Base-by-base conservation (phyloP, 2,329 filamentous ascomycete species). In the Hypoxylon sp. region DNA sequence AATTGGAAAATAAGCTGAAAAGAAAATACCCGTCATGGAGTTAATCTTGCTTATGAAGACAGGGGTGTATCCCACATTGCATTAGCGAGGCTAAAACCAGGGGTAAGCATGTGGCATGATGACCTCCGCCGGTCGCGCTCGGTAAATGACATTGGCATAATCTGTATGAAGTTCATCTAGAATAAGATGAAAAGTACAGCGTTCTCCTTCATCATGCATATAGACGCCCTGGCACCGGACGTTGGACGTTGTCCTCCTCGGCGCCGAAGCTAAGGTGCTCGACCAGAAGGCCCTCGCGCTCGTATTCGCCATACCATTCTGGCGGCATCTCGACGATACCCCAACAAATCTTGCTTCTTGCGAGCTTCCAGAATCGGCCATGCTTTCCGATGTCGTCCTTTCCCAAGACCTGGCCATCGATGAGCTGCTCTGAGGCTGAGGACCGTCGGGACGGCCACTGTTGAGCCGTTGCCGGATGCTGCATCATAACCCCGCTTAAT, bases 211-310 rank as follows among this genome's bases (percentile, higher is more conserved):
- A 20, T 58, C 37, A 68, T 18, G 64, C 65, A 46, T 68, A 65
- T 20, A 26, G 43, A 7, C 50, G 40, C 17, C 62, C 64, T 20
- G 35, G 26, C 33, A 55, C 55, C 15, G 65, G 64, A 0, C 54
- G 17, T 37, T 21, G 20, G 8, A 64, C 62, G 11, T 51, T 41
- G 27, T 66, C 65, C 11, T 63, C 58, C 40, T 60, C 43, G 8
- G 62, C 62, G 9, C 64, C 65, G 23, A 67, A 67, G 18, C 62
- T 55, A 17, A 67, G 58, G 35, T 65, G 64, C 29, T 42, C 64
- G 2, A 64, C 59, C 9, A 18, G 17, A n/a, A 27, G 48, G 10
- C 45, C 55, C 3, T 50, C 58, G 21, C 21, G 21, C 2, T 56
- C 51, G 11, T 56, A 55, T 23, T 62, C 50, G 6, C 41, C 40